A percentile compares a stretch with the other conserved stretches of the same genome.
Conservation (phyloP, 2,329 filamentous ascomycete species). For the Penicillium vulpinum region DNA sequence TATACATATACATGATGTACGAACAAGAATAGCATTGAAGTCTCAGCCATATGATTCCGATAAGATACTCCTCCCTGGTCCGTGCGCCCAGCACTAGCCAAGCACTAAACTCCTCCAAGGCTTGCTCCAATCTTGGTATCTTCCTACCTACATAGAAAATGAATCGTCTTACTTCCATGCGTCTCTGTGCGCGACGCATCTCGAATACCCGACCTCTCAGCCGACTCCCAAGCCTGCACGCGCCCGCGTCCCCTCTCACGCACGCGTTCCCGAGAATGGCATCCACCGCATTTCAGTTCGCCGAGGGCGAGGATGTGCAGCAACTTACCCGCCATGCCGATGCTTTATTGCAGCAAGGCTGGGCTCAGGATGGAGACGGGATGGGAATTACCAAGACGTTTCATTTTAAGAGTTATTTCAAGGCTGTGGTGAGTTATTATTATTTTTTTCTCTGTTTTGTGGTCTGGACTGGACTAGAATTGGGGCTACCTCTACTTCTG, state of each 20-base stretch:
- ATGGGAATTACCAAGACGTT: constrained; percentile 41
- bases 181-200: neutral
- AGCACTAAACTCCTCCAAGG: no score
- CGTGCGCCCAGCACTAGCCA: no score
- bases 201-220: neutral
- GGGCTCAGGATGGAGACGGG: constrained; percentile 36
- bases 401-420: constrained; percentile 43
- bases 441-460: neutral
- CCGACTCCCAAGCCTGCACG: neutral
- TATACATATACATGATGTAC: neutral
- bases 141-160: neutral
- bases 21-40: neutral
- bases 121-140: no score
- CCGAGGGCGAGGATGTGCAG: constrained; percentile 31
- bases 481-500: neutral
- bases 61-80: neutral
- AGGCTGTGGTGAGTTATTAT: constrained; percentile 35
- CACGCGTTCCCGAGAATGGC: constrained; percentile 13
- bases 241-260: neutral
- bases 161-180: constrained; percentile 4
- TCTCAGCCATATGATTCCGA: neutral
- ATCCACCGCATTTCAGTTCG: constrained; percentile 26
- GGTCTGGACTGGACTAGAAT: neutral
- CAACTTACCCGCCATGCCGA: constrained; percentile 27
- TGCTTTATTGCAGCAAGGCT: constrained; percentile 31